Conservation (phyloP, 75 land plant genomes). For the Cunninghamia lanceolata region DNA sequence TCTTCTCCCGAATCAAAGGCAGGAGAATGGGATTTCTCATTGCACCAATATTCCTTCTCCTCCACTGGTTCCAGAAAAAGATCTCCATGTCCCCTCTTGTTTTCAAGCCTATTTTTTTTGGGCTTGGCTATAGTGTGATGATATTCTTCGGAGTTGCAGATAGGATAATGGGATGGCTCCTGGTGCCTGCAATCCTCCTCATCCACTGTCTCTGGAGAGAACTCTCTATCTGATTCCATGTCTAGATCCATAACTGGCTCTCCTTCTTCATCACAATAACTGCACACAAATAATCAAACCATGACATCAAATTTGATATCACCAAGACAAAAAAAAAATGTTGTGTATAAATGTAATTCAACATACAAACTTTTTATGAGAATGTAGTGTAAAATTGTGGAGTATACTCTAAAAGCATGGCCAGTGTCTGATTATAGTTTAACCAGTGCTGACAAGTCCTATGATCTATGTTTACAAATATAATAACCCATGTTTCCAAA, state of each 20-base stretch:
- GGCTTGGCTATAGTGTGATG: not conserved
- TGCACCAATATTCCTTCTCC: constrained; percentile 24
- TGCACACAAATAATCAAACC: constrained; percentile 15
- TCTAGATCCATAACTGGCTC: constrained; percentile 79
- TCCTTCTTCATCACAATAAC: constrained; percentile 79
- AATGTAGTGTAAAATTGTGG: no score
- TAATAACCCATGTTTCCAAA: no score
- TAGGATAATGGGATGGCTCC: constrained; percentile 61
- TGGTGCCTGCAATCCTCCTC: constrained; percentile 27
- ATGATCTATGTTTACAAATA: no score
- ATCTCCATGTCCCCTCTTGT: constrained; percentile 31
- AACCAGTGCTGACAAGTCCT: no score
- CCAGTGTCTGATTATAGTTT: no score
- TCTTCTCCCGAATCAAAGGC: constrained; percentile 21
- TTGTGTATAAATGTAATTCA: not conserved
- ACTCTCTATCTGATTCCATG: constrained; percentile 29
- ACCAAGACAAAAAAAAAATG: not conserved
- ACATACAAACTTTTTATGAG: not conserved
- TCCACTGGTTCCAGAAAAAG: constrained; percentile 28
- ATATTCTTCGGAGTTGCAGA: constrained; percentile 13
- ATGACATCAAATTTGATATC: not conserved
- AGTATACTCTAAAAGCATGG: no score
- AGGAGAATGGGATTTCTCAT: constrained; percentile 56
- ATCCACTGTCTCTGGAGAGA: constrained; percentile 31
- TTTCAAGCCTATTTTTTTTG: constrained; percentile 47